Evolutionary conservation across 1,284 basidiomycete genomes (phyloP).

Genomic region (Rhodotorula sp.): DNA sequence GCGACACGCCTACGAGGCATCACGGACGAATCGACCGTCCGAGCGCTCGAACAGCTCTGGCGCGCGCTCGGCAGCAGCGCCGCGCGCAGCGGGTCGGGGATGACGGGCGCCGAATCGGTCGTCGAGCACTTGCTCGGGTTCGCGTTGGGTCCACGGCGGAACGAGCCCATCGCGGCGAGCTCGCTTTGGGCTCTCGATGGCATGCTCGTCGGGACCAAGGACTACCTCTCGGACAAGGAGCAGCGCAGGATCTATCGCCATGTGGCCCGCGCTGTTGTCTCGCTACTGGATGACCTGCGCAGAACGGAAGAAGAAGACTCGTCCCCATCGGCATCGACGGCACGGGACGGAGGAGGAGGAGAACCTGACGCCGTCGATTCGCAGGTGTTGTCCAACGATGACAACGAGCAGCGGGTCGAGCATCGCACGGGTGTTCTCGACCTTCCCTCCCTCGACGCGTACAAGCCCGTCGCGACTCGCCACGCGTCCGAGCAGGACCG

Average conservation of each 20-base stretch:
- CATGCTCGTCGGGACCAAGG: conserved; percentile 56
- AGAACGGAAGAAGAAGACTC: background rate
- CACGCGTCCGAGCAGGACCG: conserved; percentile 41
- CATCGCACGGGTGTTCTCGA: conserved; percentile 21
- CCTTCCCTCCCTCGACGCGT: conserved; percentile 41
- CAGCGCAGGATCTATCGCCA: conserved; percentile 66
- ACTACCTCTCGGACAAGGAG: conserved; percentile 51
- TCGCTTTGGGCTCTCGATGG: conserved; percentile 73
- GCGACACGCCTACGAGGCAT: conserved; percentile 9
- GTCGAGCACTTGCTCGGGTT: conserved; percentile 77
- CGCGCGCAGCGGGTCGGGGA: conserved; percentile 50
- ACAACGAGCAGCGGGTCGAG: background rate
- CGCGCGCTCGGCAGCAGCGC: conserved; percentile 64
- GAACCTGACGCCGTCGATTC: background rate
- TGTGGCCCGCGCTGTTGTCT: conserved; percentile 63
- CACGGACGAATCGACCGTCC: background rate
- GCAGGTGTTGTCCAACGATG: background rate
- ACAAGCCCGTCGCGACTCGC: conserved; percentile 42
- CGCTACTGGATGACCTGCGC: conserved; percentile 64
- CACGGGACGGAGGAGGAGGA: background rate
- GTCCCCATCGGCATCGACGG: background rate
- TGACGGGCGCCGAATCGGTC: conserved; percentile 59
- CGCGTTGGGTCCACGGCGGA: conserved; percentile 52
- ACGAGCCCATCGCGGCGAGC: conserved; percentile 56
- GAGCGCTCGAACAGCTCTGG: conserved; percentile 64